Evolutionary conservation across 2,329 filamentous ascomycete genomes (phyloP).

Genomic region (Endocalyx cinctus): DNA sequence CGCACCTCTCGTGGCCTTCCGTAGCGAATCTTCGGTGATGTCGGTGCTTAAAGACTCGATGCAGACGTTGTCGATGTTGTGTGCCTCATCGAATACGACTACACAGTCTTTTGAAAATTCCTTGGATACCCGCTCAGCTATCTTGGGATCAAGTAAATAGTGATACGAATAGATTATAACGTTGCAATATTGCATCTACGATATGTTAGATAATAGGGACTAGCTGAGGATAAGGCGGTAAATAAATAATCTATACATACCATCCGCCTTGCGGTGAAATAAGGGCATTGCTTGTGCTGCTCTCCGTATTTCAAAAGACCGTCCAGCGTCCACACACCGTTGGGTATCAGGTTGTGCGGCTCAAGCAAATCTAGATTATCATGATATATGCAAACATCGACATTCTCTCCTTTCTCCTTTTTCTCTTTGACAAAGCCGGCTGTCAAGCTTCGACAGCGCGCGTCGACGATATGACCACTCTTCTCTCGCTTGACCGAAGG

Average conservation of each 20-base stretch:
- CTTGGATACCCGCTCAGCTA: conserved; percentile 89
- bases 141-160: conserved; percentile 95
- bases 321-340: conserved; percentile 94
- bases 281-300: conserved; percentile 93
- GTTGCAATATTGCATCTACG: conserved; percentile 94
- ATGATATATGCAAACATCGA: conserved; percentile 92
- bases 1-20: conserved; percentile 85
- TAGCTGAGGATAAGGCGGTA: too few relatives aligned
- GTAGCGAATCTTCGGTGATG: conserved; percentile 88
- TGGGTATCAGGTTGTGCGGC: conserved; percentile 88
- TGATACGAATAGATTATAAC: conserved; percentile 99
- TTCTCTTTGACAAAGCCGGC: conserved; percentile 98
- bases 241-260: too few relatives aligned
- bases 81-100: conserved; percentile 96
- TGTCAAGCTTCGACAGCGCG: conserved; percentile 90
- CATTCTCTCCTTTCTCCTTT: conserved; percentile 89
- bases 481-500: conserved; percentile 95
- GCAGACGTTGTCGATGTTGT: conserved; percentile 99
- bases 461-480: conserved; percentile 88
- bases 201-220: too few relatives aligned
- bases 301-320: conserved; percentile 86
- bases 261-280: conserved; percentile 94
- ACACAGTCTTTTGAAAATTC: conserved; percentile 98
- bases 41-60: conserved; percentile 97
- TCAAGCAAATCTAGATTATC: conserved; percentile 96